These are phyloP conservation scores for Eleusine indica DNA, from an alignment of 176 grass and related monocot genomes.

Conservation along the genomic window DNA sequence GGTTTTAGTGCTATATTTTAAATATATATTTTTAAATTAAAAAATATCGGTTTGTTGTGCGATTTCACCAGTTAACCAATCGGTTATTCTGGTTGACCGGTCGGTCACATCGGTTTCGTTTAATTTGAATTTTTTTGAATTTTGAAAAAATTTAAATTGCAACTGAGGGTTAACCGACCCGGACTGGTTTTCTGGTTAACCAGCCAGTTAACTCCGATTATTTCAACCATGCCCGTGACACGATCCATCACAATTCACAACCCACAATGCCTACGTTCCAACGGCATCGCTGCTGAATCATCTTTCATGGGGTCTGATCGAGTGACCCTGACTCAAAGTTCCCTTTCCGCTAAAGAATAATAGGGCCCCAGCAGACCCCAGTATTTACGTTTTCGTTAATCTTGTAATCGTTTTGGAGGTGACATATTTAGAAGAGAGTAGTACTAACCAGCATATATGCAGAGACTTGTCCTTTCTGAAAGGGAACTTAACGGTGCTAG, in stretches of 20 bases:
- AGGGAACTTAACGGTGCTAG: not conserved
- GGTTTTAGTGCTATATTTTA: too few species aligned
- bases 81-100: too few species aligned
- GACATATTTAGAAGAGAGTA: not conserved
- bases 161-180: too few species aligned
- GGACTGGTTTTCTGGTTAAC: too few species aligned
- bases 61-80: too few species aligned
- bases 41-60: too few species aligned
- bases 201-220: too few species aligned
- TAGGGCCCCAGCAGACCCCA: not conserved
- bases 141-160: too few species aligned
- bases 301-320: not conserved
- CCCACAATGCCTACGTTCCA: conserved; percentile 17
- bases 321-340: not conserved
- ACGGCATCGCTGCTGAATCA: not conserved
- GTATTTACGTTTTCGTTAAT: not conserved
- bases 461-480: not conserved
- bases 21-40: too few species aligned
- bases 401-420: not conserved
- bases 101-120: too few species aligned
- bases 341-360: not conserved
- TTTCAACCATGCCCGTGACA: not conserved
- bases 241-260: not conserved
- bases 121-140: too few species aligned
- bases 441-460: not conserved